Conservation (phyloP, 257 asterid genomes). For the Solanum bulbocastanum region DNA sequence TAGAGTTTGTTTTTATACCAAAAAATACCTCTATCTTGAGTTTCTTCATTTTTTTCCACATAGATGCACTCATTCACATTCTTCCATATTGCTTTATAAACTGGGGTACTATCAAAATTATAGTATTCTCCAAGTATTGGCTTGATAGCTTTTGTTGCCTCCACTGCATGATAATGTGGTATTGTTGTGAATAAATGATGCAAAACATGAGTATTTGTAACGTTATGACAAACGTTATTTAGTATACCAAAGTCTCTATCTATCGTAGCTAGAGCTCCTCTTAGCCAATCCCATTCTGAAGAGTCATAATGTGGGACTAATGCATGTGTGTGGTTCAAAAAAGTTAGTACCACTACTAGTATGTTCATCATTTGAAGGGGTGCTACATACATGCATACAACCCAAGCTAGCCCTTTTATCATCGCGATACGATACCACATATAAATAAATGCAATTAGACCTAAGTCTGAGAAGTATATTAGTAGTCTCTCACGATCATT, state of each 20-base stretch:
- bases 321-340: neutral
- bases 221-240: neutral
- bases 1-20: neutral
- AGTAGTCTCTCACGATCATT: neutral
- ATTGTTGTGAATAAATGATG: neutral
- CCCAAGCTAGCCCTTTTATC: neutral
- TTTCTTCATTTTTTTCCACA: neutral
- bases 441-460: neutral
- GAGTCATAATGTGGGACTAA: neutral
- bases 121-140: neutral
- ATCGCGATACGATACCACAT: neutral
- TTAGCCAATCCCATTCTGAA: neutral
- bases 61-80: neutral
- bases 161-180: neutral
- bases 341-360: neutral
- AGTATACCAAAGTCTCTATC: neutral
- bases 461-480: neutral
- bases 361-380: neutral
- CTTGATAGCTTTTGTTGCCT: neutral
- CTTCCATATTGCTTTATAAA: neutral
- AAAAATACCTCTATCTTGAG: neutral
- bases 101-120: neutral
- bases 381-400: neutral
- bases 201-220: neutral
- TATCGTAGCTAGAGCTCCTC: neutral